phyloP scores from a whole-genome alignment of 768 basidiomycete species.

The Omphalotus guepiniiformis region DNA sequence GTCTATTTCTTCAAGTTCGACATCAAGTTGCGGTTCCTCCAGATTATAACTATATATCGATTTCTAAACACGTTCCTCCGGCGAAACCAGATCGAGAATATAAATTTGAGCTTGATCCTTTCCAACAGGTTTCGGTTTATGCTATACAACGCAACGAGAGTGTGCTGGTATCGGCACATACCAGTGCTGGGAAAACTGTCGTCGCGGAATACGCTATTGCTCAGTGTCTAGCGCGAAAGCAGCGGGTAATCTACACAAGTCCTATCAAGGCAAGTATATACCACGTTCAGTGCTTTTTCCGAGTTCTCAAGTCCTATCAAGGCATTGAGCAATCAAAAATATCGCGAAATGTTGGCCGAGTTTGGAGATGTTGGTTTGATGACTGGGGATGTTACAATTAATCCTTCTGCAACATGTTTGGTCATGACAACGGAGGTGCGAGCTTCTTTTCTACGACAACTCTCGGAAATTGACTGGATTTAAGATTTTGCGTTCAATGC shows the following conservation, averaged over 20 bases:
- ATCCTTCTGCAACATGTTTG: constrained; percentile 92
- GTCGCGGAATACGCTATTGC: constrained; percentile 99
- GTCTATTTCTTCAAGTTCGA: constrained; percentile 55
- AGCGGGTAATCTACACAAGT: constrained; percentile 98
- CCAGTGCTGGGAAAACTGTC: constrained; percentile 98
- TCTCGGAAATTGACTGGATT: background rate
- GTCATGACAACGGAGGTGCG: constrained; percentile 99
- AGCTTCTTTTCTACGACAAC: constrained; percentile 5
- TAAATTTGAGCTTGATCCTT: constrained; percentile 96
- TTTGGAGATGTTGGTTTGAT: constrained; percentile 98
- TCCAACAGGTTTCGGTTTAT: constrained; percentile 90
- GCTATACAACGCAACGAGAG: constrained; percentile 98
- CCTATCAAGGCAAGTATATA: constrained; percentile 86
- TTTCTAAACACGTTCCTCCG: constrained; percentile 87
- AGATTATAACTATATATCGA: constrained; percentile 86
- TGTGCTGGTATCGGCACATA: constrained; percentile 97
- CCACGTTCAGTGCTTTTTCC: background rate
- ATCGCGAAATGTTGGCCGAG: constrained; percentile 93
- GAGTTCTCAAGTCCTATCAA: constrained; percentile 28
- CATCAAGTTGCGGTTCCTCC: constrained; percentile 97
- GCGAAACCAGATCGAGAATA: constrained; percentile 89
- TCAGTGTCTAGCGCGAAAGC: constrained; percentile 87
- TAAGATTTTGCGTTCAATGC: constrained; percentile 96
- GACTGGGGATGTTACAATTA: constrained; percentile 99
- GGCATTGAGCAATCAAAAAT: constrained; percentile 99